Conservation (phyloP, 164 flowering plant species). For the Houttuynia cordata region DNA sequence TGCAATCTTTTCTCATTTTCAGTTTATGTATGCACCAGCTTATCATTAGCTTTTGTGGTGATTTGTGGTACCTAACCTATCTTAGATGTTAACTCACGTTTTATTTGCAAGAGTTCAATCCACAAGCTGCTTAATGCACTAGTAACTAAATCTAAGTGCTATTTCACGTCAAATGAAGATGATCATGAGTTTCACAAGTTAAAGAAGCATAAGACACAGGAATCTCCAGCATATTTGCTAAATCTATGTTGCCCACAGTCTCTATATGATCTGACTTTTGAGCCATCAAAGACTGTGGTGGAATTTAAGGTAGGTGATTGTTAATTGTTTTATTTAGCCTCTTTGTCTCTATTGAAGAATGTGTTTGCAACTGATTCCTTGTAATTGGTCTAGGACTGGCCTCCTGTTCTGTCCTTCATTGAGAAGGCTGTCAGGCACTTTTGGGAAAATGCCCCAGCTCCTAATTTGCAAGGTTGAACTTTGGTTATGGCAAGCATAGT, state of each 20-base stretch:
- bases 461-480: slow-evolving; percentile 26
- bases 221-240: slow-evolving; percentile 47
- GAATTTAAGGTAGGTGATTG: slow-evolving; percentile 63
- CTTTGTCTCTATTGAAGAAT: no score
- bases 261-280: slow-evolving; percentile 62
- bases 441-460: slow-evolving; percentile 29
- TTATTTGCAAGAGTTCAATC: slow-evolving; percentile 64
- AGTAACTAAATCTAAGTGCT: slow-evolving; percentile 28
- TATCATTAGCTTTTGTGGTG: slow-evolving; percentile 10
- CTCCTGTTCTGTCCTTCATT: slow-evolving; percentile 43
- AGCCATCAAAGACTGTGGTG: slow-evolving; percentile 60
- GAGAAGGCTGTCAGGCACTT: slow-evolving; percentile 37
- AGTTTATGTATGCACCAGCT: slow-evolving; percentile 20
- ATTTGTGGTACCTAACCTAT: background rate
- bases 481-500: background rate
- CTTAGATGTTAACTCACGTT: slow-evolving; percentile 71
- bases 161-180: slow-evolving; percentile 19
- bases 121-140: slow-evolving; percentile 62
- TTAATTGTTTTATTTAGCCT: background rate
- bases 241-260: slow-evolving; percentile 58
- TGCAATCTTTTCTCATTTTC: background rate
- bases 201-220: slow-evolving; percentile 41
- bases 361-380: background rate
- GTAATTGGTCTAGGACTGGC: slow-evolving; percentile 58
- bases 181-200: slow-evolving; percentile 14